phyloP scores from a whole-genome alignment of 1,284 basidiomycete genomes.

The Papiliotrema laurentii region DNA sequence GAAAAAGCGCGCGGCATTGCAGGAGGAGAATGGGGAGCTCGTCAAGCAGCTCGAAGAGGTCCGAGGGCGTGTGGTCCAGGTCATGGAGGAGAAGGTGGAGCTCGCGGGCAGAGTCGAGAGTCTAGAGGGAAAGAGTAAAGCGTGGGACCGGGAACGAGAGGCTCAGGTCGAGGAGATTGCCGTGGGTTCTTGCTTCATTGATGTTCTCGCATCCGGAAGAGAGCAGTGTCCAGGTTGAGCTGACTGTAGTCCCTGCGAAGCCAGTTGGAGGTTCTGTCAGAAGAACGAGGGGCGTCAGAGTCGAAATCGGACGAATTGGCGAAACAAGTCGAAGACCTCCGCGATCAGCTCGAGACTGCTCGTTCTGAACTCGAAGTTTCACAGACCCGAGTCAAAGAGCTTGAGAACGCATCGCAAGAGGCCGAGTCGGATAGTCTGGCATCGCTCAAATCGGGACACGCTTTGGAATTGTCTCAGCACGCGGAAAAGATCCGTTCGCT shows the following conservation, averaged over 20 bases:
- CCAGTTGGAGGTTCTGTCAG: slow-evolving; percentile 18
- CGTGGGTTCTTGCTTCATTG: slow-evolving; percentile 10
- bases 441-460: slow-evolving; percentile 46
- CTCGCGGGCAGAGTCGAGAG: slow-evolving; percentile 29
- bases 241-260: slow-evolving; percentile 5
- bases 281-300: slow-evolving; percentile 4
- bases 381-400: neutral
- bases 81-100: slow-evolving; percentile 45
- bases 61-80: slow-evolving; percentile 36
- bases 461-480: slow-evolving; percentile 69
- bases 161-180: slow-evolving; percentile 18
- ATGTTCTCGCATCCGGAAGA: neutral
- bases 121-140: slow-evolving; percentile 25
- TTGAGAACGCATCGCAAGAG: neutral
- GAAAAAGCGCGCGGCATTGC: slow-evolving; percentile 37
- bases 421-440: neutral
- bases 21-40: slow-evolving; percentile 45
- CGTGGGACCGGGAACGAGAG: slow-evolving; percentile 27
- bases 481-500: slow-evolving; percentile 69
- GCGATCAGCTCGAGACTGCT: slow-evolving; percentile 1
- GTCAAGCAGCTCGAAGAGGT: slow-evolving; percentile 47
- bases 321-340: neutral
- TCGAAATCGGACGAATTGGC: too few relatives aligned
- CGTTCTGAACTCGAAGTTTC: slow-evolving; percentile 4
- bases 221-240: neutral